Evolutionary conservation across 2,329 filamentous ascomycete genomes (phyloP).

Genomic region (Stagonosporopsis cucurbitacearum): DNA sequence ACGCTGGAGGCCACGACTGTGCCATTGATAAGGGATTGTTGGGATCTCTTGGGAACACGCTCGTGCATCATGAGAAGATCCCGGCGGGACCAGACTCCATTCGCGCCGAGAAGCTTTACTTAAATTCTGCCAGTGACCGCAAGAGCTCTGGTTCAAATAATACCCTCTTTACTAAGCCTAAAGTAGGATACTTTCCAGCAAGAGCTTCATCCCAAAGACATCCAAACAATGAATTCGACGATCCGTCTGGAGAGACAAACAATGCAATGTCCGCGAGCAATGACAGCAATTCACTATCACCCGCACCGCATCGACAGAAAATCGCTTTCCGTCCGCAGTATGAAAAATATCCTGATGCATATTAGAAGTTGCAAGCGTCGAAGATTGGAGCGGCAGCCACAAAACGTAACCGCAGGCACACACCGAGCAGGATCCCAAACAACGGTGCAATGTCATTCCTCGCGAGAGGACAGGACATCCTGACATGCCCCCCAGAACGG

Average conservation of each 20-base stretch:
- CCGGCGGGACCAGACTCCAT: not conserved
- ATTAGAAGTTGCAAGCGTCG: constrained; percentile 8
- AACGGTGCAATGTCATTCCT: not conserved
- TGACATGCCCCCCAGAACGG: not conserved
- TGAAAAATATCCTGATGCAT: not conserved
- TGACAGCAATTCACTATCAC: not conserved
- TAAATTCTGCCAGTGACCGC: not conserved
- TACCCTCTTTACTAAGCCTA: not conserved
- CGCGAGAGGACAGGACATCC: not conserved
- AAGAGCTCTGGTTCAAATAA: not conserved
- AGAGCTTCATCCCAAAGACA: not conserved
- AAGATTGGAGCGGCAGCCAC: not conserved
- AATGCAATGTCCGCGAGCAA: not conserved
- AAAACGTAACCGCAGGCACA: not conserved
- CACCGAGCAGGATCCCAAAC: not conserved
- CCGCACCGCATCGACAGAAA: not conserved
- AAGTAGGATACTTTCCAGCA: not conserved
- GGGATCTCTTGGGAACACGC: not conserved
- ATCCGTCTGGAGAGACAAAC: not conserved
- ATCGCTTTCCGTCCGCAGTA: not conserved
- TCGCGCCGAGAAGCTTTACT: not conserved
- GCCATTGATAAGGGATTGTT: not conserved
- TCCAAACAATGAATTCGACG: not conserved
- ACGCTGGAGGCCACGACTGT: not conserved
- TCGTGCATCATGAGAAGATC: constrained; percentile 5